Percentiles rank a stretch among this genome's conserved stretches.
phyloP scores from a whole-genome alignment of 1,284 basidiomycete species.

The Irpex lacteus region DNA sequence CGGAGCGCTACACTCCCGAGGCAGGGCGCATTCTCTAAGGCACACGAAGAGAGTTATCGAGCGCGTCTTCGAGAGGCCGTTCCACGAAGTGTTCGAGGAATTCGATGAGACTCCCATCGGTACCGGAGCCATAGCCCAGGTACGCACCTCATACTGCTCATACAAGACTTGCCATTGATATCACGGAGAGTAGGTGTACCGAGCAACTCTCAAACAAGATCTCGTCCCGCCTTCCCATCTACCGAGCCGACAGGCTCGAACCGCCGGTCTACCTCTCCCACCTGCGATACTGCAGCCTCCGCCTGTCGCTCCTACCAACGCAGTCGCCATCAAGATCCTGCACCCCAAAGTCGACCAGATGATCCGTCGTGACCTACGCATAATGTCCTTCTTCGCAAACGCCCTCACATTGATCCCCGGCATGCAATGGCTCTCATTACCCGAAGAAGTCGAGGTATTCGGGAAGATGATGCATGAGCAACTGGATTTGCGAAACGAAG shows the following conservation, averaged over 20 bases:
- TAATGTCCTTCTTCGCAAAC: conserved; percentile 92
- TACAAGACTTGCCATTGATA: neutral
- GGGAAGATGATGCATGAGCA: conserved; percentile 98
- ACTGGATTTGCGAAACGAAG: conserved; percentile 89
- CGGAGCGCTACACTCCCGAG: conserved; percentile 88
- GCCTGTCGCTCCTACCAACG: conserved; percentile 70
- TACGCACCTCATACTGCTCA: conserved; percentile 31
- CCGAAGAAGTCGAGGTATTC: conserved; percentile 94
- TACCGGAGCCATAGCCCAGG: conserved; percentile 97
- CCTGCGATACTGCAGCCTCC: conserved; percentile 58
- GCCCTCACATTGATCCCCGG: conserved; percentile 83
- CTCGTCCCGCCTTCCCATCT: conserved; percentile 82
- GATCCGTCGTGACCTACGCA: conserved; percentile 87
- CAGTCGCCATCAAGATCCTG: conserved; percentile 94
- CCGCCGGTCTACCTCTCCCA: conserved; percentile 44
- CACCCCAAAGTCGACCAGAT: conserved; percentile 84
- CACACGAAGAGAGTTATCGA: conserved; percentile 88
- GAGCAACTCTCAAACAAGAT: conserved; percentile 80
- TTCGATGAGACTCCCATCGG: conserved; percentile 91
- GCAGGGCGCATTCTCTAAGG: conserved; percentile 76
- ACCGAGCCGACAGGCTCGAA: conserved; percentile 55
- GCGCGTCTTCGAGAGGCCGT: conserved; percentile 77
- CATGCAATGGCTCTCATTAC: conserved; percentile 95
- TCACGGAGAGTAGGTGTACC: conserved; percentile 64
- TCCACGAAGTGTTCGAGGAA: conserved; percentile 89